Percentiles rank a stretch among this genome's conserved stretches.
Conservation (phyloP, 129 eudicot species). For the Erigeron canadensis region DNA sequence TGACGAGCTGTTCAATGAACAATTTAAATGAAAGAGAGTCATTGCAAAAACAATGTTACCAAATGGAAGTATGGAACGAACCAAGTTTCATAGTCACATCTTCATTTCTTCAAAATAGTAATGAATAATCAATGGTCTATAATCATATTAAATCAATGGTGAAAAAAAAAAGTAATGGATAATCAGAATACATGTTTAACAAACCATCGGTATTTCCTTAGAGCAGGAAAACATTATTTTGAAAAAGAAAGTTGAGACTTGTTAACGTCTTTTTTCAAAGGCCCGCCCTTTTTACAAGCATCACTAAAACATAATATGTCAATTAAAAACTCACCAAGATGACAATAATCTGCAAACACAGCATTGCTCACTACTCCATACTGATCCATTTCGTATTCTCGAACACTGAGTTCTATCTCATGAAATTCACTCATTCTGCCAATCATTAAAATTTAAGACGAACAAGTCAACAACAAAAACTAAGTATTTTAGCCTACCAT, state of each 20-base stretch:
- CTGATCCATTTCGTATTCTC: slow-evolving; percentile 93
- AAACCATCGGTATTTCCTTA: too few species aligned
- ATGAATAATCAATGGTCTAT: not conserved
- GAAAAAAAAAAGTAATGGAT: too few species aligned
- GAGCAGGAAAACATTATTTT: too few species aligned
- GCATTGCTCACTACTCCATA: slow-evolving; percentile 94
- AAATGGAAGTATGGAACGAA: not conserved
- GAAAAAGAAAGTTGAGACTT: too few species aligned
- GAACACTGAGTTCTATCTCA: slow-evolving; percentile 73
- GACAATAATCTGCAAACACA: slow-evolving; percentile 76
- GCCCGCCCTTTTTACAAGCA: too few species aligned
- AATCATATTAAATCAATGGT: not conserved
- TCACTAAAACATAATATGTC: too few species aligned
- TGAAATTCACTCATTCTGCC: slow-evolving; percentile 71
- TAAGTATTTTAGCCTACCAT: slow-evolving; percentile 14
- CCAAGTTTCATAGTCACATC: not conserved
- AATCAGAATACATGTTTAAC: too few species aligned
- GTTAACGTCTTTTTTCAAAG: too few species aligned
- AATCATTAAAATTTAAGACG: too few species aligned
- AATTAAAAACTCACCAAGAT: slow-evolving; percentile 61
- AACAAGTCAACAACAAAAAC: slow-evolving; percentile 5
- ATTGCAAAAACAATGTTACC: not conserved
- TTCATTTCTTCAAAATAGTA: not conserved
- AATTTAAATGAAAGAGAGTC: not conserved
- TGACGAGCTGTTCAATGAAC: slow-evolving; percentile 51